Percentiles rank a stretch among this genome's conserved stretches.
phyloP scores from a whole-genome alignment of 805 yeast genomes.

The Candida alai region DNA sequence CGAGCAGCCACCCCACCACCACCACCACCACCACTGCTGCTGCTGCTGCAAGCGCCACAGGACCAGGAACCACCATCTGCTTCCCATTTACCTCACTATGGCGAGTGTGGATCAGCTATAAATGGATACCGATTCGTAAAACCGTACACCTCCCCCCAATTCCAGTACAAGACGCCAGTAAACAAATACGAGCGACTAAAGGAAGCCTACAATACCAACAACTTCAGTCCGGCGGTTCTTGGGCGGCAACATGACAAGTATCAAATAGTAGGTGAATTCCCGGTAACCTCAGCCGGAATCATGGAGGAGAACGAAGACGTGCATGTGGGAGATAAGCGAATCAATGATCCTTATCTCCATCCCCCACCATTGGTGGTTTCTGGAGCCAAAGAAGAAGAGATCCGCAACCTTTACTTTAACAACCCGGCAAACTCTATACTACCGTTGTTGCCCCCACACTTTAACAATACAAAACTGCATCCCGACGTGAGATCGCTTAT shows the following conservation, averaged over 20 bases:
- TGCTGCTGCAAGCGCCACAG: background rate
- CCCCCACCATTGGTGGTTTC: slow-evolving; percentile 8
- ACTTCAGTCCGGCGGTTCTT: background rate
- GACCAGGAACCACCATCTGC: slow-evolving; percentile 12
- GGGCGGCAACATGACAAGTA: slow-evolving; percentile 13
- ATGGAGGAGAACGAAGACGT: slow-evolving; percentile 32
- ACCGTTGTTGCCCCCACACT: slow-evolving; percentile 14
- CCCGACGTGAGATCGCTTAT: slow-evolving; percentile 12
- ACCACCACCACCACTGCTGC: background rate
- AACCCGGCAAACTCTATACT: too few species aligned
- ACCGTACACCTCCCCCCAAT: slow-evolving; percentile 13
- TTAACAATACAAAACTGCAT: slow-evolving; percentile 7
- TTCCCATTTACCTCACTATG: slow-evolving; percentile 6
- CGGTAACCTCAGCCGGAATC: slow-evolving; percentile 26
- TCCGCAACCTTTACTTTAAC: too few species aligned
- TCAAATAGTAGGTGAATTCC: slow-evolving; percentile 30
- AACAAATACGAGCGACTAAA: slow-evolving; percentile 12
- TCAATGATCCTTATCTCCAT: slow-evolving; percentile 18
- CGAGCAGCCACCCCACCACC: slow-evolving; percentile 29
- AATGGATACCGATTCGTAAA: slow-evolving; percentile 44
- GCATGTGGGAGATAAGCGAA: slow-evolving; percentile 37
- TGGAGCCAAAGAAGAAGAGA: too few species aligned
- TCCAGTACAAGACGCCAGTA: slow-evolving; percentile 17
- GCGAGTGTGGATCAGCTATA: slow-evolving; percentile 34
- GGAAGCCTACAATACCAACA: slow-evolving; percentile 24